Conservation (phyloP, 2,329 filamentous ascomycete species). For the Clarireedia paspali region DNA sequence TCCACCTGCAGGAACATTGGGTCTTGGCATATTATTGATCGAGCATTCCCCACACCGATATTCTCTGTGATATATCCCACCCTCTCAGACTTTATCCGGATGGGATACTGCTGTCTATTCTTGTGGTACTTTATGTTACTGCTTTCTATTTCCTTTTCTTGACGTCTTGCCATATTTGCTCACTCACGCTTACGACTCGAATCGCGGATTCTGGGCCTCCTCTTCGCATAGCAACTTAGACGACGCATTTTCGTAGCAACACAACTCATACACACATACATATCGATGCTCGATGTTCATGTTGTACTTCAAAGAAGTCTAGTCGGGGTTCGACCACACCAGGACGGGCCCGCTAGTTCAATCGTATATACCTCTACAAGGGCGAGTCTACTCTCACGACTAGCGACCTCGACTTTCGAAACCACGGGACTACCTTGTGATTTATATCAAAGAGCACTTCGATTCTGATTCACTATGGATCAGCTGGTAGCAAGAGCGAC, state of each 20-base stretch:
- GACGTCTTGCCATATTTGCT: neutral
- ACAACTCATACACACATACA: neutral
- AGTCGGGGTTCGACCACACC: neutral
- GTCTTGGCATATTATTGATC: slow-evolving; percentile 3
- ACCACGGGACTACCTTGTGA: neutral
- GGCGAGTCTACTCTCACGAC: no score
- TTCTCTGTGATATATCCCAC: slow-evolving; percentile 3
- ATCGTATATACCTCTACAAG: neutral
- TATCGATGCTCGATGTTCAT: slow-evolving; percentile 4
- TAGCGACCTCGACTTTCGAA: neutral
- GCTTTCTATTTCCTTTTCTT: neutral
- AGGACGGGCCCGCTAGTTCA: neutral
- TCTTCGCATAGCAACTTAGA: slow-evolving; percentile 15
- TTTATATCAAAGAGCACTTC: neutral
- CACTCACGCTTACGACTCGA: slow-evolving; percentile 19
- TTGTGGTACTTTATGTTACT: slow-evolving; percentile 13
- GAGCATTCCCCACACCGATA: slow-evolving; percentile 20
- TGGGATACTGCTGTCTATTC: slow-evolving; percentile 11
- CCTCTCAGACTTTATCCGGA: slow-evolving; percentile 16
- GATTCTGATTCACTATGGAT: neutral
- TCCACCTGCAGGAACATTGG: slow-evolving; percentile 25
- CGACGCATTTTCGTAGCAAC: neutral
- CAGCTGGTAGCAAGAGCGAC: slow-evolving; percentile 8
- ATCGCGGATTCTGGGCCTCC: slow-evolving; percentile 34
- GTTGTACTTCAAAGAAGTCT: neutral